Base-by-base conservation (phyloP, 768 basidiomycete genomes). In the Tephrocybe sp. region DNA sequence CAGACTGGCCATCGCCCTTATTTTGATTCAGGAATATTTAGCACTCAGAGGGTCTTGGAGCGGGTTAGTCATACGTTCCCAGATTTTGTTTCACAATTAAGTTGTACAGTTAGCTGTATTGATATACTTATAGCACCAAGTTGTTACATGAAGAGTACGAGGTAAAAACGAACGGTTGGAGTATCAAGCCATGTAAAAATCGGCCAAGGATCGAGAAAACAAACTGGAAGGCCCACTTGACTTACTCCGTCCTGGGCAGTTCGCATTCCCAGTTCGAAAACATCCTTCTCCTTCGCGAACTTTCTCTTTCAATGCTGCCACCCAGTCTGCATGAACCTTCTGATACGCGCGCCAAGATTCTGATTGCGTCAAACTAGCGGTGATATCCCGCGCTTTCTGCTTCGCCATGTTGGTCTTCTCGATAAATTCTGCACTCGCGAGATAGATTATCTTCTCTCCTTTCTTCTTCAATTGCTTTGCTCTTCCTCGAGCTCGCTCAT, bases 1-100 rank as follows among this genome's bases (percentile, higher is more conserved):
- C 89, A 2, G 86, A 87, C 51, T 92, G 84, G 83, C 89, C 89
- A 0, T 67, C 76, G 9, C 66, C 70, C 39, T 60, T 67, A 12
- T 71, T 66, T 43, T 70, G 62, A 53, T 57, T 40, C 18, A 48
- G n/a, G n/a, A n/a, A n/a, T 18, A 37, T 21, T 34, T 15, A 34
- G 13, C 16, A 34, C 32, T 34, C 8, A 7, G 28, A 7, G 8
- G 32, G 13, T 34, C 32, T 15, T 34, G 6, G n/a, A n/a, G n/a
- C n/a, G n/a, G n/a, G n/a, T n/a, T n/a, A n/a, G n/a, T n/a, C n/a
- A n/a, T n/a, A n/a, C n/a, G n/a, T n/a, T n/a, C n/a, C n/a, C n/a
- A n/a, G n/a, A n/a, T n/a, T n/a, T n/a, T n/a, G n/a, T n/a, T n/a
- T n/a, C n/a, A n/a, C n/a, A n/a, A n/a, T n/a, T n/a, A n/a, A n/a